These are phyloP conservation scores for Rhizopus sp. DNA, from an alignment of 371 early-diverging fungal genomes.

Conservation along the genomic window DNA sequence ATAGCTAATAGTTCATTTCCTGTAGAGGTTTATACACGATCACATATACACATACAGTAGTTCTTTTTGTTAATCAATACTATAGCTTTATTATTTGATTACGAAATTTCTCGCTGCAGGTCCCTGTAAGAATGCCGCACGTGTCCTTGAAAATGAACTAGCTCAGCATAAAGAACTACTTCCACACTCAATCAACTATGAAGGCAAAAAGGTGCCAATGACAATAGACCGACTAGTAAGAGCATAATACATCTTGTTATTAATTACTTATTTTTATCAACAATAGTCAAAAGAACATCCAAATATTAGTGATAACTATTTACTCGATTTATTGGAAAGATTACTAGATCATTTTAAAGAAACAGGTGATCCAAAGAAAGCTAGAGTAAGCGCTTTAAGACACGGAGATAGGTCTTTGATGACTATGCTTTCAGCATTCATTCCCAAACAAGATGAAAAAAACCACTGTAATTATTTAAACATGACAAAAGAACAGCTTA, in stretches of 20 bases:
- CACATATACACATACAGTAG: not conserved
- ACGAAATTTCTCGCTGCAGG: slow-evolving; percentile 59
- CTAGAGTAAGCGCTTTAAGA: slow-evolving; percentile 36
- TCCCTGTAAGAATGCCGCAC: slow-evolving; percentile 56
- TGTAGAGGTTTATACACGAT: too few relatives aligned
- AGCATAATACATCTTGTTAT: slow-evolving; percentile 19
- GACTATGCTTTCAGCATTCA: slow-evolving; percentile 45
- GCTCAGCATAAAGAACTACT: slow-evolving; percentile 52
- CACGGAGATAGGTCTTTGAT: slow-evolving; percentile 47
- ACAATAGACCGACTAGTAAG: slow-evolving; percentile 64
- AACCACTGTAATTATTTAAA: slow-evolving; percentile 29
- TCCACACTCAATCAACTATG: slow-evolving; percentile 65
- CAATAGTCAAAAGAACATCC: slow-evolving; percentile 35
- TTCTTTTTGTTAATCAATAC: slow-evolving; percentile 5
- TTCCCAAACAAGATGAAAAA: slow-evolving; percentile 17
- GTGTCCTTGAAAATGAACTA: slow-evolving; percentile 50
- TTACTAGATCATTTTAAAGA: slow-evolving; percentile 38
- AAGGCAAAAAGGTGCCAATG: slow-evolving; percentile 55
- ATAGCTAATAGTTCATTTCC: too few relatives aligned
- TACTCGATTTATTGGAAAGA: slow-evolving; percentile 28
- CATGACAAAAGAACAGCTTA: slow-evolving; percentile 24
- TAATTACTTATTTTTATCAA: slow-evolving; percentile 8
- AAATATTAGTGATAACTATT: slow-evolving; percentile 26
- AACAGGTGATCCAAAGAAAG: slow-evolving; percentile 33
- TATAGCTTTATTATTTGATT: slow-evolving; percentile 65